Evolutionary conservation across 306 rosid genomes (phyloP).

Genomic region (Mimosa pudica): DNA sequence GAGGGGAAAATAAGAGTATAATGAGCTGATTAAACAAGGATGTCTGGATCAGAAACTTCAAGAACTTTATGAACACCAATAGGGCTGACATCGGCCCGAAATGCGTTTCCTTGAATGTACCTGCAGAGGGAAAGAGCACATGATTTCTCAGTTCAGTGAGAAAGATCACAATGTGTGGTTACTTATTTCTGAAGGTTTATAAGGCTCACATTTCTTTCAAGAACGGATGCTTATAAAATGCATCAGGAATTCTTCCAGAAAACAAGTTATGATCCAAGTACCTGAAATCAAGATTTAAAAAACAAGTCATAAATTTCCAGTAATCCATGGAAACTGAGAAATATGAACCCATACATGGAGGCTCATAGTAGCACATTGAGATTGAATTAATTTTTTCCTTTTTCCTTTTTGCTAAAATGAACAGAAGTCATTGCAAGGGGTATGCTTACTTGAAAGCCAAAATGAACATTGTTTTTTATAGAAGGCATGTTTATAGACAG

Average conservation of each 20-base stretch:
- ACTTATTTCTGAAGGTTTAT: not conserved
- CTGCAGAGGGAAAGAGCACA: conserved; percentile 48
- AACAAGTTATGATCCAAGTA: conserved; percentile 97
- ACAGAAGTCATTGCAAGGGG: not conserved
- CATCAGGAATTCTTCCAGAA: conserved; percentile 87
- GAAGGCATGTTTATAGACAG: conserved; percentile 3
- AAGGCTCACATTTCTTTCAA: conserved; percentile 93
- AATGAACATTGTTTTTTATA: not conserved
- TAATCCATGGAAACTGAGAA: not conserved
- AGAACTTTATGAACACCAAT: conserved; percentile 86
- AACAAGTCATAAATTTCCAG: not conserved
- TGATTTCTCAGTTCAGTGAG: conserved; percentile 36
- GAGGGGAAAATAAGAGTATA: conserved; percentile 14
- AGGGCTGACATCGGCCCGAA: conserved; percentile 82
- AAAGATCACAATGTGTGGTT: not conserved
- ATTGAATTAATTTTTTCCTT: not conserved
- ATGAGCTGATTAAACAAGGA: conserved; percentile 63
- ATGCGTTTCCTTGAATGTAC: conserved; percentile 89
- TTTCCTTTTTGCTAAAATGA: not conserved
- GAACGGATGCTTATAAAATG: conserved; percentile 87
- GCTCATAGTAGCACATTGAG: conserved; percentile 2
- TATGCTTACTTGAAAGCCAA: not conserved
- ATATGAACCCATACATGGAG: not conserved
- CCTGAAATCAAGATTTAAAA: conserved; percentile 41
- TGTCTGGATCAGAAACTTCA: conserved; percentile 87